Evolutionary conservation across 2,329 filamentous ascomycete genomes (phyloP), one percentile per base, ranked within the genome.

Genomic region (Arthrobotrys iridis): DNA sequence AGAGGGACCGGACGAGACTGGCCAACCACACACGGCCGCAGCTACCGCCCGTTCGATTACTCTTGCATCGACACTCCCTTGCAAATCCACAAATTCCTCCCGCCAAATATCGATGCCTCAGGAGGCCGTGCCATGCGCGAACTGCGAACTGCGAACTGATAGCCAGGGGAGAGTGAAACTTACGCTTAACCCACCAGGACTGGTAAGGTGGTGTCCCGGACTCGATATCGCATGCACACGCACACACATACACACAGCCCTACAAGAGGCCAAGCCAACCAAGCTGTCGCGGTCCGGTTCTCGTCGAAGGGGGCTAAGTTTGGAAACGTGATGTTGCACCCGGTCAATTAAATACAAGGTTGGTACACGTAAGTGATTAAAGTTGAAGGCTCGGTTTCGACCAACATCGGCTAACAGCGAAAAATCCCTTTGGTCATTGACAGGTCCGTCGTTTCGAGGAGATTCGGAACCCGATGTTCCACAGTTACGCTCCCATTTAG

Each of bases 321-420:
- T 52, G 60, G 35, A 52, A 52, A 33, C 22, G 43, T 33, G 57
- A 67, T 40, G 52, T 68, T 68, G 52, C 64, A 52, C 52, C 64
- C n/a, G 40, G 15, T 7, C 6, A 20, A 24, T 10, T 40, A 45
- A 26, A 13, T 20, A 7, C 28, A 59, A 18, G 24, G 24, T n/a
- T 30, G 45, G 24, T 30, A 11, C 10, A 20, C 15, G 13, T 45
- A 10, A 46, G 30, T 26, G 45, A n/a, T 50, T 26, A 26, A 50
- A 18, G 45, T 30, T 50, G 24, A 50, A 33, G 28, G 28, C 10
- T 50, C 15, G 30, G 45, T 30, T 50, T 30, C 24, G 45, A 50
- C 11, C 22, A 26, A 10, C 26, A 8, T 5, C n/a, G n/a, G n/a
- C n/a, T n/a, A n/a, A n/a, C n/a, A n/a, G n/a, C n/a, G n/a, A n/a